Evolutionary conservation across 306 rosid genomes (phyloP), one percentile per base, ranked within the genome.

Genomic region (Quercus wislizeni): DNA sequence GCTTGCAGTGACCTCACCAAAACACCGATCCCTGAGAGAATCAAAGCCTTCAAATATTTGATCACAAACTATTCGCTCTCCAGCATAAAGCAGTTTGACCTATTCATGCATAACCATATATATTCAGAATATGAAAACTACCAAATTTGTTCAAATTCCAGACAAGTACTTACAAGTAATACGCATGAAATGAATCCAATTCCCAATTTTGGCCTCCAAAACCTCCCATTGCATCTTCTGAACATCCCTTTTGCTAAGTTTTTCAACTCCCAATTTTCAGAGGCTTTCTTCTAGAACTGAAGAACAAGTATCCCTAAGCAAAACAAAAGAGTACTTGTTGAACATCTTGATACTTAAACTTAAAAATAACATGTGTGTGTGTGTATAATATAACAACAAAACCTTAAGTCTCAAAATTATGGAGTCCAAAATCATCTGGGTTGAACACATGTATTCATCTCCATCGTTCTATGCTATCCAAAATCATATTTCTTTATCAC

Each of bases 101-200:
- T 95, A 86, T 83, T 75, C 75, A 81, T 69, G 85, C 68, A 84
- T 74, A 73, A 76, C 80, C 33, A 73, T 52, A 81, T 52, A 81
- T 33, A 30, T 78, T 76, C 72, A 5, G 62, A 59, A 30, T 18
- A 72, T 69, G 21, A 15, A 15, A 56, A 76, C 55, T 21, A 41
- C 56, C 54, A 38, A 52, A 41, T 9, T 46, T 76, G 43, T 35
- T 74, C 6, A 78, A 68, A 71, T 73, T 74, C 49, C 73, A 76
- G 51, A 64, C 52, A 81, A 65, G 14, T 73, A 61, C 92, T 89
- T 86, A 95, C 99, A 69, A 69, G 98, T 97, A 83, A 95, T 95
- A 69, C 93, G 99, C 99, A 95, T 95, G 86, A 86, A 93, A 86
- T 95, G 99, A 83, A 95, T 95, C 99, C 99, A 95, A 83, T 90